A percentile compares a stretch with the other conserved stretches of the same genome.
Conservation (phyloP, 441 rosid species). For the Mallotus repandus region DNA sequence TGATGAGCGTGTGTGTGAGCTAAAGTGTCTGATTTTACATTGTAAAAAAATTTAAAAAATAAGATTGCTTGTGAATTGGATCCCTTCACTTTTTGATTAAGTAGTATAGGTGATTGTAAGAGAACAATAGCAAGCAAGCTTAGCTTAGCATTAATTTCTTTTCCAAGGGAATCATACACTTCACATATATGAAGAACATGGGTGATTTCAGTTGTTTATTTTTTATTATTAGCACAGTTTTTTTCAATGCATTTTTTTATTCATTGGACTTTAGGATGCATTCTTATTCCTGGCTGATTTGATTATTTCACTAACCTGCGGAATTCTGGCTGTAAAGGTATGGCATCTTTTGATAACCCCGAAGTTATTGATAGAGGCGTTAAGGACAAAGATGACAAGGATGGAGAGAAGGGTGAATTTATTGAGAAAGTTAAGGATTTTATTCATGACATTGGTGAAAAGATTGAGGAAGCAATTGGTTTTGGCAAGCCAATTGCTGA, state of each 20-base stretch:
- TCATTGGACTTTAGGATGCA: too few relatives aligned
- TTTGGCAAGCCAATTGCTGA: constrained; percentile 97
- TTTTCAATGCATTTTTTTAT: not conserved
- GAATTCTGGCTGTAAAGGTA: constrained; percentile 30
- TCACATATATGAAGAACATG: not conserved
- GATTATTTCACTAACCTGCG: not conserved
- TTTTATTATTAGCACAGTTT: not conserved
- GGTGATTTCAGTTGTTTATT: not conserved
- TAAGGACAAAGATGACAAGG: constrained; percentile 48
- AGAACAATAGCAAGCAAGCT: not conserved
- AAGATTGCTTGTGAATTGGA: not conserved
- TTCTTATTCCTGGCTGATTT: not conserved
- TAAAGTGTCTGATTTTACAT: too few relatives aligned
- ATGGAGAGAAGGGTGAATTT: constrained; percentile 73
- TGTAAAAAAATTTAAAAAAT: too few relatives aligned
- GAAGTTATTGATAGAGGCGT: constrained; percentile 53
- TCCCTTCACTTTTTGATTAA: not conserved
- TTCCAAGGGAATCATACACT: not conserved
- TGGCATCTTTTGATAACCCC: constrained; percentile 78
- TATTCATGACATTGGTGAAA: constrained; percentile 87
- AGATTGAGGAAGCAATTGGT: constrained; percentile 81
- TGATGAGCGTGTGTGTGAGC: too few relatives aligned
- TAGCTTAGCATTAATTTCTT: not conserved
- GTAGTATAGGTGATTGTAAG: not conserved
- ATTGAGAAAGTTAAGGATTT: constrained; percentile 84